Evolutionary conservation across 345 rosid species (phyloP), one percentile per base, ranked within the genome.

Genomic region (Hirschfeldia incana): DNA sequence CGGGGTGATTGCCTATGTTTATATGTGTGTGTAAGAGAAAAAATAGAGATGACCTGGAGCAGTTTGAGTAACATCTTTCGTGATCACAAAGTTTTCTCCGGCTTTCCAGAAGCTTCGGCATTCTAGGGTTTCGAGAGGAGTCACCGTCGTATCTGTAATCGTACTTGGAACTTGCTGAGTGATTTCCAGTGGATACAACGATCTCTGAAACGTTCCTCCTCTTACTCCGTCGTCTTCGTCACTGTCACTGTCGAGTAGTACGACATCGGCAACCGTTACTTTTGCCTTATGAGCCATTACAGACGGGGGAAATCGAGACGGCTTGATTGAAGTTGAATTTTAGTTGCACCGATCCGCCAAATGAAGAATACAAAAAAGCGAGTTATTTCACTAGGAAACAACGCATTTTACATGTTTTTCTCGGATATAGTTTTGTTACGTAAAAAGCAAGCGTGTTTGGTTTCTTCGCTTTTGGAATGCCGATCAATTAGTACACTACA

Each of bases 61-160:
- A 21, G 74, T 28, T 3, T 27, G 67, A 11, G 72, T 39, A 42
- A 57, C 77, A 55, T 82, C 89, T 85, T 79, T 82, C 33, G 9
- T 67, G 62, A 9, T 76, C 72, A 72, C 86, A 11, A 59, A 79
- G 46, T 67, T 85, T 3, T 73, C 85, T 6, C 97, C 94, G 33
- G 98, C 97, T 51, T 90, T 92, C 98, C 96, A 94, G 87, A 94
- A 94, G 69, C 91, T 90, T 33, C 94, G 88, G 62, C 82, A 85
- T 60, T 79, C 91, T 27, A 85, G 80, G 77, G 75, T 51, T 78
- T 76, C 84, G 13, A 55, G 7, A 36, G 71, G 66, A 55, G 83
- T 76, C 33, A 68, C 70, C 62, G 82, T 60, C 53, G 77, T 34
- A 33, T 51, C 74, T 49, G 62, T 26, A 51, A 13, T 62, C 63